These are phyloP conservation scores for Priceomyces melissophilus DNA, from an alignment of 805 yeast genomes.

Conservation along the genomic window DNA sequence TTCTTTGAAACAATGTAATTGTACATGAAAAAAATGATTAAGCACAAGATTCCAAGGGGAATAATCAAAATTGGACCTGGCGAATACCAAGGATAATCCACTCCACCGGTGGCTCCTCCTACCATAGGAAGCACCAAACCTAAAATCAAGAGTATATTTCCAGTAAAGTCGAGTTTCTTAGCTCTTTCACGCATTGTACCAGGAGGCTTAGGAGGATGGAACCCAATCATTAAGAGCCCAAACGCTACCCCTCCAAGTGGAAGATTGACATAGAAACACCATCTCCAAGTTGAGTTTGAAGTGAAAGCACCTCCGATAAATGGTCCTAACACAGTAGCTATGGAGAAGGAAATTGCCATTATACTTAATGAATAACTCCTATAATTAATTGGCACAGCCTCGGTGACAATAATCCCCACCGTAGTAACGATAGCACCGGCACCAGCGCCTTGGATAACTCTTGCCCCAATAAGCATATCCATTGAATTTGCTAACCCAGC, in stretches of 20 bases:
- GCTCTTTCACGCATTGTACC: conserved; percentile 38
- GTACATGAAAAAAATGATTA: conserved; percentile 34
- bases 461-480: conserved; percentile 64
- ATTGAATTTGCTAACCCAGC: conserved; percentile 53
- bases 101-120: conserved; percentile 56
- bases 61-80: conserved; percentile 49
- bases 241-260: conserved; percentile 59
- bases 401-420: conserved; percentile 55
- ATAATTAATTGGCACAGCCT: conserved; percentile 44
- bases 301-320: conserved; percentile 65
- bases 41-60: conserved; percentile 41
- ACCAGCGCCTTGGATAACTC: conserved; percentile 72
- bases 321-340: conserved; percentile 59
- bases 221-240: conserved; percentile 33
- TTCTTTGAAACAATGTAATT: conserved; percentile 39
- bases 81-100: conserved; percentile 50
- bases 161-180: conserved; percentile 48
- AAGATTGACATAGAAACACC: conserved; percentile 71
- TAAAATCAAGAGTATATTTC: conserved; percentile 40
- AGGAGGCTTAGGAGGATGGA: conserved; percentile 46
- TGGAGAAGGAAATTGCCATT: conserved; percentile 42
- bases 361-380: conserved; percentile 38
- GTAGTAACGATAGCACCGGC: conserved; percentile 65
- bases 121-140: conserved; percentile 44
- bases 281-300: conserved; percentile 61